phyloP scores from a whole-genome alignment of 148 eudicot species.

The Fallopia convolvulus region DNA sequence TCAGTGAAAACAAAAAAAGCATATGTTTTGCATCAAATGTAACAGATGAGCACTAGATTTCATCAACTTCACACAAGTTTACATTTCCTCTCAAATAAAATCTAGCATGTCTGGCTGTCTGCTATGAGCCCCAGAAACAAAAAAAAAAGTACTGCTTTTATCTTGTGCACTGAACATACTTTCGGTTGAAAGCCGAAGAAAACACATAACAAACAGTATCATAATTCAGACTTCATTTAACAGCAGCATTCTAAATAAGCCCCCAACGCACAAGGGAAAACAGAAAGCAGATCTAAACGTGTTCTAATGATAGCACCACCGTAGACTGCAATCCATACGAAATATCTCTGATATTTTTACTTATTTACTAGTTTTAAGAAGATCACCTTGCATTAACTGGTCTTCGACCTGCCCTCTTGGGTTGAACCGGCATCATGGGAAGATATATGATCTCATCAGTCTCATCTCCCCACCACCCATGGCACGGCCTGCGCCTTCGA shows the following conservation, averaged over 20 bases:
- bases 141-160: not conserved
- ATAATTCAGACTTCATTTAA: not conserved
- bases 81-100: not conserved
- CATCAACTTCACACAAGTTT: not conserved
- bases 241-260: not conserved
- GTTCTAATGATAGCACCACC: not conserved
- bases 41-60: not conserved
- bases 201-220: not conserved
- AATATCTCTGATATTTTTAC: not conserved
- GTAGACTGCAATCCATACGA: not conserved
- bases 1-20: not conserved
- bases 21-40: not conserved
- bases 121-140: not conserved
- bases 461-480: constrained; percentile 7
- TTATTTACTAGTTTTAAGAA: not conserved
- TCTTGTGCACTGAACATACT: not conserved
- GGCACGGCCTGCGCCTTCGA: not conserved
- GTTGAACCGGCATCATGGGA: not conserved
- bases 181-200: no score
- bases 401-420: not conserved
- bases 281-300: not conserved
- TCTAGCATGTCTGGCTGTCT: no score
- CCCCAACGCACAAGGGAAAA: not conserved
- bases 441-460: not conserved
- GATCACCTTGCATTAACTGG: not conserved